A percentile compares a stretch with the other conserved stretches of the same genome.
Evolutionary conservation across 352 stramenopile species (phyloP).

Genomic region (Phytophthora meadii): DNA sequence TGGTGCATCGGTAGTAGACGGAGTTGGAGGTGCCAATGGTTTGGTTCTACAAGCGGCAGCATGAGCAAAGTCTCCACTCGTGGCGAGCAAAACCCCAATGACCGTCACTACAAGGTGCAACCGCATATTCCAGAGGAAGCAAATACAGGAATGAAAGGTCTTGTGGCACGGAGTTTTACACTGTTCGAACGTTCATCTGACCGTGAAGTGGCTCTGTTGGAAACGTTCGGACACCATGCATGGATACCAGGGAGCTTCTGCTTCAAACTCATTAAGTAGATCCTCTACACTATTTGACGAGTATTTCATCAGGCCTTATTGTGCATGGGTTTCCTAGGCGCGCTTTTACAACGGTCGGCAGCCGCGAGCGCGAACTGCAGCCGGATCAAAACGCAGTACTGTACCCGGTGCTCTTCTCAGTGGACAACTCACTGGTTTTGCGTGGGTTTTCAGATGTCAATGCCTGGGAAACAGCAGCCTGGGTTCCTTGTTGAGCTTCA

Average conservation of each 20-base stretch:
- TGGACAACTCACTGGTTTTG: no score
- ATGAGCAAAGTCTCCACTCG: constrained; percentile 9
- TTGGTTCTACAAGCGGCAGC: constrained; percentile 4
- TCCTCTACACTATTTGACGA: background rate
- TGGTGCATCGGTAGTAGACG: background rate
- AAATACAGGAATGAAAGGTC: constrained; percentile 9
- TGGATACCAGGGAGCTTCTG: background rate
- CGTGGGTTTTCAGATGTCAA: no score
- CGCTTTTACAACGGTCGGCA: no score
- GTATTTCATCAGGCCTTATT: no score
- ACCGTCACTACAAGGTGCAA: constrained; percentile 13
- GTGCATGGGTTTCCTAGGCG: no score
- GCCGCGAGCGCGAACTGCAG: no score
- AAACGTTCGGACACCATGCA: constrained; percentile 10
- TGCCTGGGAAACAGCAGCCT: no score
- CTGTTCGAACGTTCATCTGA: constrained; percentile 5
- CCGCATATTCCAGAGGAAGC: constrained; percentile 8
- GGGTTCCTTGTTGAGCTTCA: no score
- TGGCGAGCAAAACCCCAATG: constrained; percentile 9
- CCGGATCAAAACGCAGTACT: no score
- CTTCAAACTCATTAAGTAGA: no score
- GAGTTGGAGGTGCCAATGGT: background rate
- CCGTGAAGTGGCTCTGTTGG: no score
- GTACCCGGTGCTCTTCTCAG: no score
- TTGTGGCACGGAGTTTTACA: background rate